Base-by-base conservation (phyloP, 2,329 filamentous ascomycete species). In the Ascochyta rabiei region DNA sequence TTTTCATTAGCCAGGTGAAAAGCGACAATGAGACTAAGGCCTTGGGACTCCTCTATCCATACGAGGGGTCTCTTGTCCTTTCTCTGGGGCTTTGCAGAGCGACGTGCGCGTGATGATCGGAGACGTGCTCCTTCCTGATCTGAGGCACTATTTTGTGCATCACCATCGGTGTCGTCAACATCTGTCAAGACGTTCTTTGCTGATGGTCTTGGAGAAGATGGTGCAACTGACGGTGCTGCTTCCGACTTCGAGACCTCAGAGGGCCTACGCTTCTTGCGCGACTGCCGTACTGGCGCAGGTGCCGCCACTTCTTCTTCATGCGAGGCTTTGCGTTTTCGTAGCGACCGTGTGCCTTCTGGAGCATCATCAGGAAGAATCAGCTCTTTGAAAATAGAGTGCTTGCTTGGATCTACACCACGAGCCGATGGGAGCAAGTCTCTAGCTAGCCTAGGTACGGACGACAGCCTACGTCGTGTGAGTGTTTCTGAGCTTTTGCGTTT, bases 291-390 rank as follows among this genome's bases (percentile, higher is more conserved):
- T 15, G 78, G 75, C 33, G 46, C 44, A 15, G 79, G 78, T 62
- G 89, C 39, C 16, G 79, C 77, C 62, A 89, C 82, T 59, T 90
- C 80, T 53, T 86, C 84, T 12, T 84, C 80, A 3, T 89, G 89
- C 1, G 90, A 91, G 16, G 90, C 88, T 74, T 93, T 96, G 48
- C 93, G 86, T 76, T 96, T 96, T 56, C 93, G 84, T 56, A 96
- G 78, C 28, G 89, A 84, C 48, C 91, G 87, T 8, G 90, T 87
- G 40, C 88, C 89, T 73, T 93, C 89, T 78, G 89, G 81, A 7
- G 88, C 82, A 66, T 91, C 89, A 58, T 89, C 88, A 48, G 89
- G 85, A 48, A 89, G 80, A 33, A 89, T 86, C 10, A 89, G 78
- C 51, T 87, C 86, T 62, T 89, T 89, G 74, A 92, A 92, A 24